Conservation (phyloP, 495 filamentous ascomycete species). For the Aspergillus heteromorphus region DNA sequence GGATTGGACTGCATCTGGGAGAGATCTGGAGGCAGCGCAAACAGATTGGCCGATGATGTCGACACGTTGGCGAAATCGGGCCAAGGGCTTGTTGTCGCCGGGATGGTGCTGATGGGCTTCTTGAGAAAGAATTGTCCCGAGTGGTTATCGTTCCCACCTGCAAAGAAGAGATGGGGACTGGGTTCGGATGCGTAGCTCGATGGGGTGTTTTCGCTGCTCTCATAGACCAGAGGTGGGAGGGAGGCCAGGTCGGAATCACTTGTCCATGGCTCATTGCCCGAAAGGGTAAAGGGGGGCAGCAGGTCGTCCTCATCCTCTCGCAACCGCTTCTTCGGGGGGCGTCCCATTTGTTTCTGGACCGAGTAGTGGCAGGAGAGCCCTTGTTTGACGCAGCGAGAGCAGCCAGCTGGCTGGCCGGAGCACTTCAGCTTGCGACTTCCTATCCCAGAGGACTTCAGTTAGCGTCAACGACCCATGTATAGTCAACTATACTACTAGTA, state of each 20-base stretch:
- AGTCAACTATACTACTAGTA: too few species aligned
- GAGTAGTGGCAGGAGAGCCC: conserved; percentile 40
- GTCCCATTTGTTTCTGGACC: conserved; percentile 44
- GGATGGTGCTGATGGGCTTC: conserved; percentile 23
- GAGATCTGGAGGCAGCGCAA: conserved; percentile 21
- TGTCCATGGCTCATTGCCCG: conserved; percentile 21
- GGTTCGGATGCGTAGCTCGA: conserved; percentile 21
- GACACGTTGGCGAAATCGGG: conserved; percentile 41
- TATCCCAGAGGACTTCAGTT: conserved; percentile 15
- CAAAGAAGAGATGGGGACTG: conserved; percentile 17
- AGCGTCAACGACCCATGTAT: conserved; percentile 6
- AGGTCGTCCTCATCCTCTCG: conserved; percentile 31
- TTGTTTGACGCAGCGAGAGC: conserved; percentile 39
- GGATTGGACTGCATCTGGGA: conserved; percentile 22
- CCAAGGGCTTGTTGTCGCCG: conserved; percentile 34
- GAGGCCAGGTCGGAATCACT: conserved; percentile 15
- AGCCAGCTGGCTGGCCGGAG: conserved; percentile 40
- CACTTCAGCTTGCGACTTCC: conserved; percentile 47
- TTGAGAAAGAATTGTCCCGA: conserved; percentile 23
- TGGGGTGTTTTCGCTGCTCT: conserved; percentile 9
- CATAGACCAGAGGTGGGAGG: conserved; percentile 10
- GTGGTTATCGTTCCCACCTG: conserved; percentile 25
- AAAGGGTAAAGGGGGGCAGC: conserved; percentile 11
- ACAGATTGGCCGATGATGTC: conserved; percentile 30
- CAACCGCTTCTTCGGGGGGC: conserved; percentile 40